Evolutionary conservation across 768 basidiomycete species (phyloP).

Genomic region (Pleurotus citrinopileatus): DNA sequence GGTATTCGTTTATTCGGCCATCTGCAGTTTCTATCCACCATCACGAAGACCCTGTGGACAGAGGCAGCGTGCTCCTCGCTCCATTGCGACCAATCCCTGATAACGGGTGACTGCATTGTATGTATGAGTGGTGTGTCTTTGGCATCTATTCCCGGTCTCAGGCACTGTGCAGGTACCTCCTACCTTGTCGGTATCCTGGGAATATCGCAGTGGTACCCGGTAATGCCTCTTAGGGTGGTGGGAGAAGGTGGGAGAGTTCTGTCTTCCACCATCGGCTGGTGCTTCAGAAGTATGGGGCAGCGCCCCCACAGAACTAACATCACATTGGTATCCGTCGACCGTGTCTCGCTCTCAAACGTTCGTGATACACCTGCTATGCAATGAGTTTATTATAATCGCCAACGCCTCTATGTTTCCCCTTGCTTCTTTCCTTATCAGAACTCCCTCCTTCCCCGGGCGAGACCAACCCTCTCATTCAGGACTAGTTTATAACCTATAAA

Average conservation of each 20-base stretch:
- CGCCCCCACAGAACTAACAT: not conserved
- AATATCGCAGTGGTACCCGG: not conserved
- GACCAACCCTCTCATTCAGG: not conserved
- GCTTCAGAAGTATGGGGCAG: not conserved
- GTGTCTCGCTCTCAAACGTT: conserved; percentile 7
- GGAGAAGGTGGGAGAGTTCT: too few species aligned
- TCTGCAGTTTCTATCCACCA: conserved; percentile 2
- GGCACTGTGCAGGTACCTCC: not conserved
- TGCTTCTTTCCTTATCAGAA: not conserved
- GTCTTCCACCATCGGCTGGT: too few species aligned
- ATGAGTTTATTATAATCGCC: not conserved
- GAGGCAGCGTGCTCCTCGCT: not conserved
- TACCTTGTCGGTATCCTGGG: not conserved
- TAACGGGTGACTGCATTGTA: not conserved
- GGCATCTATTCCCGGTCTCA: not conserved
- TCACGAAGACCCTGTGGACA: conserved; percentile 1
- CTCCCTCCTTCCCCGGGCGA: not conserved
- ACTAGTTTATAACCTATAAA: not conserved
- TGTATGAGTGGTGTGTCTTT: not conserved
- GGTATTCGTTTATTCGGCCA: conserved; percentile 5
- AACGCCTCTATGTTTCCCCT: not conserved
- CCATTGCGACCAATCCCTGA: not conserved
- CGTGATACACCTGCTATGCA: not conserved
- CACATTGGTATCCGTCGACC: not conserved
- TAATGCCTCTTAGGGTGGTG: not conserved